Evolutionary conservation across 768 basidiomycete species (phyloP).

Genomic region (Russula griseocarnosa): DNA sequence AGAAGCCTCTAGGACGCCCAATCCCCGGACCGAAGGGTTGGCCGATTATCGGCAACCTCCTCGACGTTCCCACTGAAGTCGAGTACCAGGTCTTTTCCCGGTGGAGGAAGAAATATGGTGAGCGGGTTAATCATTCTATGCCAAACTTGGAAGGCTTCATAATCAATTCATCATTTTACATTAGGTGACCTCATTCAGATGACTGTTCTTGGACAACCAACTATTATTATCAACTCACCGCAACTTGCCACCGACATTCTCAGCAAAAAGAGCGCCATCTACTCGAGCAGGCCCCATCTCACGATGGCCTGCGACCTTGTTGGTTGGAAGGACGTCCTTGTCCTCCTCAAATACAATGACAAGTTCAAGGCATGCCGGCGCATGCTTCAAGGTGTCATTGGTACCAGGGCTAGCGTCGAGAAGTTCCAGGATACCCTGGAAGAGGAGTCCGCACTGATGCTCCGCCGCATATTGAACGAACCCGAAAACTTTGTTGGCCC

Average conservation of each 20-base stretch:
- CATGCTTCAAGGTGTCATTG: slow-evolving; percentile 27
- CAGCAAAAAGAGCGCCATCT: slow-evolving; percentile 32
- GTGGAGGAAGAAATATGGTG: slow-evolving; percentile 27
- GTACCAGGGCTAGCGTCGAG: slow-evolving; percentile 25
- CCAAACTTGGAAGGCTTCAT: neutral
- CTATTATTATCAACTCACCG: slow-evolving; percentile 31
- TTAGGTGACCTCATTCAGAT: slow-evolving; percentile 31
- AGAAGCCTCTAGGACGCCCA: slow-evolving; percentile 16
- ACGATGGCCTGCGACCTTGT: slow-evolving; percentile 30
- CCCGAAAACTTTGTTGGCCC: slow-evolving; percentile 27
- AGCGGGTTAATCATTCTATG: neutral
- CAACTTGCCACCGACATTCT: slow-evolving; percentile 29
- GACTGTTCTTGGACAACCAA: slow-evolving; percentile 29
- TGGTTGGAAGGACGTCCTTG: slow-evolving; percentile 28
- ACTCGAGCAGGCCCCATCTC: slow-evolving; percentile 30
- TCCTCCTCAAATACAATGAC: slow-evolving; percentile 28
- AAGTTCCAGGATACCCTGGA: slow-evolving; percentile 26
- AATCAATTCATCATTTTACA: neutral
- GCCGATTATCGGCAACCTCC: slow-evolving; percentile 28
- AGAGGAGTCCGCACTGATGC: slow-evolving; percentile 23
- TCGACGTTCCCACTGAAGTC: slow-evolving; percentile 25
- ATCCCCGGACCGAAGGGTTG: slow-evolving; percentile 27
- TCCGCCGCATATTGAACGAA: slow-evolving; percentile 24
- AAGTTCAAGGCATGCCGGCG: slow-evolving; percentile 28
- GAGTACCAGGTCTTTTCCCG: slow-evolving; percentile 25